Evolutionary conservation across 2,329 filamentous ascomycete species (phyloP), one percentile per base, ranked within the genome.

Genomic region (Aaosphaeria pasadenensis): DNA sequence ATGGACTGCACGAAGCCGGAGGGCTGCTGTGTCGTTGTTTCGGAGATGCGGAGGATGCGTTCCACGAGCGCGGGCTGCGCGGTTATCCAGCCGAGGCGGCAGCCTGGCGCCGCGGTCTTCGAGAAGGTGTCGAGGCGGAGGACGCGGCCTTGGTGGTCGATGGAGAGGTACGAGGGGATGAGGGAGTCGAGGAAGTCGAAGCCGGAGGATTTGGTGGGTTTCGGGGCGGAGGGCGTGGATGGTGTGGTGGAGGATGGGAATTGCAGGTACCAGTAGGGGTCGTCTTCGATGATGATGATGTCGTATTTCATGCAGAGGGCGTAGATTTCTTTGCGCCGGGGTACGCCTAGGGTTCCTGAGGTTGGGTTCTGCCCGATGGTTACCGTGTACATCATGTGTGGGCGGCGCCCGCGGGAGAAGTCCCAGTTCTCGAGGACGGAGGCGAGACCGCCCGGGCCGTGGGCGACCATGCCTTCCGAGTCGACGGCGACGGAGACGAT

Each of bases 241-340:
- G 11, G 7, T 7, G 7, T 40, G 44, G 74, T 64, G 6, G 73
- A 80, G 1, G 88, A 88, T 0, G 90, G 89, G 70, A 83, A 96
- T 67, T 96, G 92, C 6, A 97, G 78, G 69, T 94, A 92, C 89
- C 90, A 96, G 74, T 96, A 96, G 5, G 92, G 92, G 53, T 96
- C 91, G 60, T 97, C 92, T 70, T 97, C 92, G 52, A 95, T 74
- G 55, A 96, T 96, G 61, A 96, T 82, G 53, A 96, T 81, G 69
- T 96, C 91, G 72, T 89, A 95, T 65, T 86, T 82, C 66, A 84
- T 84, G 71, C 88, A 94, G 11, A 96, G 67, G 13, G 79, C 82
- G 65, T 96, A 96, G 30, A 96, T 80, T 44, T 91, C 84, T 59
- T 82, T 87, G 47, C 89, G 82, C 38, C 92, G 84, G 60, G 86